These are phyloP conservation scores for Chalciporus chontae DNA, from an alignment of 768 basidiomycete genomes.

Conservation along the genomic window DNA sequence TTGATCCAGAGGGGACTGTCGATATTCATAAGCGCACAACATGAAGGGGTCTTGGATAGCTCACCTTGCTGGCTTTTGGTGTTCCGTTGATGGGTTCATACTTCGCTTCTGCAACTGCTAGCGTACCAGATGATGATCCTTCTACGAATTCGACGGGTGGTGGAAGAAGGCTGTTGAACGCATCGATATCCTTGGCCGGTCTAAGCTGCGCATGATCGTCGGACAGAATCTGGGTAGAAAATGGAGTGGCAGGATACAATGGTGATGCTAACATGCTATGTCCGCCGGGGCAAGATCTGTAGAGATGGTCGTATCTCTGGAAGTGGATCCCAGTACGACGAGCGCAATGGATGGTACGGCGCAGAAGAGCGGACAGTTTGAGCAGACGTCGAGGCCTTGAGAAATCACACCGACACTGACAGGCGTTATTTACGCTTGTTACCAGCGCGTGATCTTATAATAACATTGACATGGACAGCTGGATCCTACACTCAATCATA, in stretches of 20 bases:
- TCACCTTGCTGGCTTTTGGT: conserved; percentile 52
- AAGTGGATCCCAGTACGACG: conserved; percentile 5
- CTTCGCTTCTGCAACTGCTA: conserved; percentile 69
- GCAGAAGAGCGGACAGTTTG: conserved; percentile 18
- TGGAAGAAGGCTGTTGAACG: conserved; percentile 74
- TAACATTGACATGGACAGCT: too few species aligned
- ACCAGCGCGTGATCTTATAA: too few species aligned
- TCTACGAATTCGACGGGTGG: conserved; percentile 83
- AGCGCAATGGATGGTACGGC: conserved; percentile 3
- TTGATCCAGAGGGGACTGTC: conserved; percentile 16
- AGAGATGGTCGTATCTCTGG: conserved; percentile 2
- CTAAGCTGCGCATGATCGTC: conserved; percentile 56
- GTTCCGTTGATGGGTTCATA: conserved; percentile 79
- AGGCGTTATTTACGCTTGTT: conserved; percentile 28
- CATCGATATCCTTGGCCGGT: conserved; percentile 67
- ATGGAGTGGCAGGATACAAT: conserved; percentile 50
- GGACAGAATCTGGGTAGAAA: conserved; percentile 45
- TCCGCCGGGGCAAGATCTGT: conserved; percentile 8
- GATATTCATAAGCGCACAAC: conserved; percentile 1
- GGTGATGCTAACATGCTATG: conserved; percentile 66
- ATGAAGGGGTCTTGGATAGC: conserved; percentile 14
- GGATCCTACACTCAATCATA: neutral
- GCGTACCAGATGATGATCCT: conserved; percentile 73
- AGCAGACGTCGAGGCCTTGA: conserved; percentile 9
- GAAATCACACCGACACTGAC: conserved; percentile 3